Percentiles rank a stretch among this genome's conserved stretches.
Conservation (phyloP, 805 yeast species). For the Ogataea henricii region DNA sequence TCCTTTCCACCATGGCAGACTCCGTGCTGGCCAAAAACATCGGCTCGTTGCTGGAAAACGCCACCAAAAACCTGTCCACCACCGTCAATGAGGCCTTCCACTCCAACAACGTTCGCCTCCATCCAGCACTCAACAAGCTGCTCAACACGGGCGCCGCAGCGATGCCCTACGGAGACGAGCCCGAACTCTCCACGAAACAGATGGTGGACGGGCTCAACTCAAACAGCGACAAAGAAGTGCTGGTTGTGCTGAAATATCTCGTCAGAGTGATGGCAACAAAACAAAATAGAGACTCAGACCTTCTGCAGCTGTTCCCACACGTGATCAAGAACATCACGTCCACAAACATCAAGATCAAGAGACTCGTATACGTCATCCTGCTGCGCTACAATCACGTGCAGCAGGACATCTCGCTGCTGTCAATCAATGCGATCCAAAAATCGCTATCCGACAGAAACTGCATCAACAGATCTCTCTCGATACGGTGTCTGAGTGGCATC, state of each 20-base stretch:
- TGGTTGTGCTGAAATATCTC: conserved; percentile 61
- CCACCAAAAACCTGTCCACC: conserved; percentile 74
- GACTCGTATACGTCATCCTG: conserved; percentile 75
- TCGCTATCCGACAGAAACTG: conserved; percentile 71
- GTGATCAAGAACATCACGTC: conserved; percentile 87
- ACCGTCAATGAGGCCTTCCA: conserved; percentile 77
- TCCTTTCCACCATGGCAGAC: conserved; percentile 23
- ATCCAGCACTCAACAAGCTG: conserved; percentile 22
- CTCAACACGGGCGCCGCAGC: conserved; percentile 27
- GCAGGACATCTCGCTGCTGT: conserved; percentile 85
- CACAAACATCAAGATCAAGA: conserved; percentile 59
- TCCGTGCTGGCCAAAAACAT: conserved; percentile 36
- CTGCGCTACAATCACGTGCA: conserved; percentile 76
- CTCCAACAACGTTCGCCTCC: conserved; percentile 16
- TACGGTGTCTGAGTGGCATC: conserved; percentile 82
- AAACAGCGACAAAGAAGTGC: conserved; percentile 62
- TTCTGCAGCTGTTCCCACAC: conserved; percentile 67
- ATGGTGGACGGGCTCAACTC: conserved; percentile 68
- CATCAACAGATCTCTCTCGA: conserved; percentile 66
- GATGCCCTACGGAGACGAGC: conserved; percentile 22
- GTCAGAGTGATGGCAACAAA: conserved; percentile 42
- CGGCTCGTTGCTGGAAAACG: conserved; percentile 76
- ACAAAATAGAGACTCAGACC: conserved; percentile 37
- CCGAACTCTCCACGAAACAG: conserved; percentile 58
- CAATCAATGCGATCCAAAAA: conserved; percentile 91